Evolutionary conservation across 345 rosid species (phyloP).

Genomic region (Heritiera fomes): DNA sequence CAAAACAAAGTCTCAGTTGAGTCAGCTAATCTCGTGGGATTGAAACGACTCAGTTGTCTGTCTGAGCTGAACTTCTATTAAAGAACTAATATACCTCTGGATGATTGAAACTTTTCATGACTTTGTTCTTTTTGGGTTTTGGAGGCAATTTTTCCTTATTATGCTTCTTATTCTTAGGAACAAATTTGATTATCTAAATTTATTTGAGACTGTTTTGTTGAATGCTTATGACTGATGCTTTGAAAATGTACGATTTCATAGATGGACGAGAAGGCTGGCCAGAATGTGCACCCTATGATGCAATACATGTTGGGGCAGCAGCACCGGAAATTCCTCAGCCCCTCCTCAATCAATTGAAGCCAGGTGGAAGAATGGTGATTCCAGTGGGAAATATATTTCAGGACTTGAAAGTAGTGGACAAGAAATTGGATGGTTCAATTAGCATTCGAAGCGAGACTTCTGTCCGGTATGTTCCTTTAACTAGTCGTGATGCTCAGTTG

Average conservation of each 20-base stretch:
- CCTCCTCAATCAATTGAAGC: conserved; percentile 90
- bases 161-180: neutral
- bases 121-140: neutral
- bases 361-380: conserved; percentile 97
- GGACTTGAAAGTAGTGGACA: conserved; percentile 77
- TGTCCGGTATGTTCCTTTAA: conserved; percentile 92
- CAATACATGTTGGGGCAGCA: conserved; percentile 97
- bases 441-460: conserved; percentile 60
- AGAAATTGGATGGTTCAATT: conserved; percentile 75
- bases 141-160: neutral
- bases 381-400: conserved; percentile 86
- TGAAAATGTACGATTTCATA: conserved; percentile 24
- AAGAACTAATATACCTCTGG: neutral
- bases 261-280: conserved; percentile 96
- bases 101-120: neutral
- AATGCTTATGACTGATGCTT: neutral
- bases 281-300: conserved; percentile 87
- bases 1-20: neutral
- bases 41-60: neutral
- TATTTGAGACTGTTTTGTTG: neutral
- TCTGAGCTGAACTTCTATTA: neutral
- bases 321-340: conserved; percentile 83
- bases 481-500: conserved; percentile 80
- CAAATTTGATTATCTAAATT: neutral
- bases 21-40: neutral